Evolutionary conservation across 139 green algal species (phyloP), one percentile per base, ranked within the genome.

Genomic region (Chlorella vulgaris): DNA sequence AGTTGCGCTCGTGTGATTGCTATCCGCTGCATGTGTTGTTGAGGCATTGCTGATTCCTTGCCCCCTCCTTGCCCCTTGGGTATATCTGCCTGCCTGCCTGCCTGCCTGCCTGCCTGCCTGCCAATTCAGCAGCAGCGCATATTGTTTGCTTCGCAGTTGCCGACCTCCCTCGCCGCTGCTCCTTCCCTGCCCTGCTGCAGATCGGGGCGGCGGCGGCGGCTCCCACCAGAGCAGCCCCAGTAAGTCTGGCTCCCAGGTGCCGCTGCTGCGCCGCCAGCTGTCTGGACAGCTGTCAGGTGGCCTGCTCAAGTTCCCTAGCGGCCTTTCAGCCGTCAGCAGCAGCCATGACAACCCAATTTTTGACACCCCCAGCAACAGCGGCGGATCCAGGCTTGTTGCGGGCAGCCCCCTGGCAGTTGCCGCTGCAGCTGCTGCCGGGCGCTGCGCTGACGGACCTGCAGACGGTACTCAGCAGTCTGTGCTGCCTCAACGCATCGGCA

Each of bases 301-400:
- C 5, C 66, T 83, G 24, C n/a, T 77, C 28, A 77, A 76, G 50
- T 83, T 83, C 28, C 62, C 62, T 26, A 58, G 29, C 22, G 77
- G 77, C 3, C 19, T 76, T 4, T 61, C 33, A 18, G 77, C 24
- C 15, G 66, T 83, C 4, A 74, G 55, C 43, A 74, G 55, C 43
- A 74, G 43, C 63, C 62, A 75, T 31, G 77, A 83, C 65, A 83
- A 83, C 50, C 77, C 77, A 3, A 53, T 71, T 55, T 80, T 61
- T 60, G 74, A 80, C 3, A 21, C 40, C 8, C 28, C 13, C 26
- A 51, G 47, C n/a, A 31, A 38, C 7, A 28, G 10, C 31, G 28
- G 47, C 47, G 13, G 15, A 10, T 24, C 47, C 47, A 39, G 35
- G 73, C 28, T 3, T n/a, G 61, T n/a, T n/a, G 38, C 35, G 29